Evolutionary conservation across 2,329 filamentous ascomycete genomes (phyloP).

Genomic region (Gnomoniopsis sp.): DNA sequence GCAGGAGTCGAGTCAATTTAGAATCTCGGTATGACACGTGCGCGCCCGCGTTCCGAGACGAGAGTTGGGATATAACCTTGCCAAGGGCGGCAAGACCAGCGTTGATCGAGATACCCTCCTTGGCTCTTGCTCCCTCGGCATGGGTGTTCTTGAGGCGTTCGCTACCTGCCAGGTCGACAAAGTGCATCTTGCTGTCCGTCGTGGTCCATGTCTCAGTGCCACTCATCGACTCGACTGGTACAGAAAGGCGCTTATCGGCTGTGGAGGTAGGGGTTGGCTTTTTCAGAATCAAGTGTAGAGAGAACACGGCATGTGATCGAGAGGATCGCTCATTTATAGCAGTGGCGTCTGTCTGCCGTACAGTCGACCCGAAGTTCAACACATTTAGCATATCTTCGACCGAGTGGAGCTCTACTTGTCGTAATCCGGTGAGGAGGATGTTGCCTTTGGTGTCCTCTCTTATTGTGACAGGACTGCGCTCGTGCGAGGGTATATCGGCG

Average conservation of each 20-base stretch:
- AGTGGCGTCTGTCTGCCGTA: conserved; percentile 94
- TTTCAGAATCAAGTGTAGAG: conserved; percentile 85
- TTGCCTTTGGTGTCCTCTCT: conserved; percentile 93
- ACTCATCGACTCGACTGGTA: conserved; percentile 77
- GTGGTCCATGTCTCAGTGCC: conserved; percentile 70
- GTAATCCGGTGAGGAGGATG: conserved; percentile 87
- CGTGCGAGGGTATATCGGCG: conserved; percentile 64
- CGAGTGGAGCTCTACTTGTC: conserved; percentile 83
- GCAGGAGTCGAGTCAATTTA: conserved; percentile 88
- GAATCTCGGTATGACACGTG: conserved; percentile 98
- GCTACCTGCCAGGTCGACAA: conserved; percentile 95
- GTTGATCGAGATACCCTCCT: conserved; percentile 97
- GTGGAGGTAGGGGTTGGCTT: conserved; percentile 56
- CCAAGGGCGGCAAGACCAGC: conserved; percentile 90
- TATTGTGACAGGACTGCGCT: conserved; percentile 80
- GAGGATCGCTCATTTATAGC: conserved; percentile 98
- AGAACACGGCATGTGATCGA: conserved; percentile 95
- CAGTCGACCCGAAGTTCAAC: conserved; percentile 86
- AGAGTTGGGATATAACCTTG: conserved; percentile 97
- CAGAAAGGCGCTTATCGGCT: conserved; percentile 80
- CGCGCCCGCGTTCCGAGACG: conserved; percentile 78
- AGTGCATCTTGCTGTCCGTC: conserved; percentile 96
- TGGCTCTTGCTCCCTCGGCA: conserved; percentile 89
- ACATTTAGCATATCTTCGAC: conserved; percentile 87
- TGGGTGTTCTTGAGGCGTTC: conserved; percentile 96